These are phyloP conservation scores for Limtongozyma cylindracea DNA, from an alignment of 805 yeast genomes.

Conservation along the genomic window DNA sequence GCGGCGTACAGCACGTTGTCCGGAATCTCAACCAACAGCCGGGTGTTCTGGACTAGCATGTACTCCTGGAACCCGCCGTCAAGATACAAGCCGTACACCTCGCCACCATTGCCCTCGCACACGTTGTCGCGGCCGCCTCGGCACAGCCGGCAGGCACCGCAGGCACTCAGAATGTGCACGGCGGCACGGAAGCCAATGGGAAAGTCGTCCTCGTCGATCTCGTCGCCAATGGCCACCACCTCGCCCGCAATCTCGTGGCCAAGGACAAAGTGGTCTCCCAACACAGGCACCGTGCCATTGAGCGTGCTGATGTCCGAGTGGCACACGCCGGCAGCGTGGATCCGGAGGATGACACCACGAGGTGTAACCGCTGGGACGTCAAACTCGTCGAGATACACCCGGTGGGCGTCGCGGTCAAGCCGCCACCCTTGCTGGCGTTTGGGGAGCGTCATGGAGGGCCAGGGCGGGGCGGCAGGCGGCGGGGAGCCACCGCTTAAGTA, in stretches of 20 bases:
- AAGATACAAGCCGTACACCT: conserved; percentile 10
- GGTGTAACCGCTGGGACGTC: no score
- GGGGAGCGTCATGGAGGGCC: no score
- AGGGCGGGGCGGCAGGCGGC: no score
- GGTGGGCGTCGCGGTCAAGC: no score
- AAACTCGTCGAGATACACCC: no score
- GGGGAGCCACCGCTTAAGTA: no score
- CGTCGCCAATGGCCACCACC: conserved; percentile 8
- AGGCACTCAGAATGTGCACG: conserved; percentile 7
- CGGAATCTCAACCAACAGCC: conserved; percentile 12
- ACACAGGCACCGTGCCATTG: conserved; percentile 1
- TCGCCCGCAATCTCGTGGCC: conserved; percentile 19
- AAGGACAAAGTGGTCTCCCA: conserved; percentile 12
- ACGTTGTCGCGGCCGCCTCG: conserved; percentile 10
- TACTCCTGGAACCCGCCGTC: conserved; percentile 18
- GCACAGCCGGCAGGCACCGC: conserved; percentile 12
- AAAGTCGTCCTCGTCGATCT: conserved; percentile 5
- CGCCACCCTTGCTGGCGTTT: no score
- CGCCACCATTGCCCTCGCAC: conserved; percentile 4
- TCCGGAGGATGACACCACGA: no score
- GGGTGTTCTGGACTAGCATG: conserved; percentile 10
- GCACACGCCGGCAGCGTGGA: no score
- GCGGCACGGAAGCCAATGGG: conserved; percentile 9
- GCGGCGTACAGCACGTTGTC: conserved; percentile 11
- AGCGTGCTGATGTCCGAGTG: conserved; percentile 8